Evolutionary conservation across 2,329 filamentous ascomycete species (phyloP).

Genomic region (Didymella arachidicola): DNA sequence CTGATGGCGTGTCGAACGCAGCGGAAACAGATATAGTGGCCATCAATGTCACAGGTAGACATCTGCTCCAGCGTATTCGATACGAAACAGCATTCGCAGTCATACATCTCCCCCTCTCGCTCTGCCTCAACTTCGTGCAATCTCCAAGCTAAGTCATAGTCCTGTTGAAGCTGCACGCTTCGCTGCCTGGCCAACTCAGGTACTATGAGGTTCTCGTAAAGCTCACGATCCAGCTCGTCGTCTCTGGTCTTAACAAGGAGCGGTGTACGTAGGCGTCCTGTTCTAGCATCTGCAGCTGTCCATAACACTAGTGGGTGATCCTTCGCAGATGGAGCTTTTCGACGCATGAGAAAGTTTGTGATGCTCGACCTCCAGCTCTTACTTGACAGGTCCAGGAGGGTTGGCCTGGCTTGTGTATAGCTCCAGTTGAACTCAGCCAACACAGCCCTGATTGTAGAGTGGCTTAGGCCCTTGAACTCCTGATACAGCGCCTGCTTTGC

Average conservation of each 20-base stretch:
- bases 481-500: conserved; percentile 72
- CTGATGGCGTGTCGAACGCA: conserved; percentile 84
- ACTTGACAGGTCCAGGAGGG: conserved; percentile 71
- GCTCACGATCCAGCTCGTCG: conserved; percentile 60
- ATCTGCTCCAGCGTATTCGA: conserved; percentile 76
- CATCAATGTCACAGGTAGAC: conserved; percentile 71
- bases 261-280: conserved; percentile 64
- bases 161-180: conserved; percentile 50
- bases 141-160: conserved; percentile 53
- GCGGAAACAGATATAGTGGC: conserved; percentile 79
- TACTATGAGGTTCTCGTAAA: conserved; percentile 55
- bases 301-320: conserved; percentile 68
- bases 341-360: conserved; percentile 72
- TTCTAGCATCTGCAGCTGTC: conserved; percentile 65
- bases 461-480: conserved; percentile 78
- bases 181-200: conserved; percentile 53
- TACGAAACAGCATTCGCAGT: conserved; percentile 82
- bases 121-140: conserved; percentile 60
- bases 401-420: conserved; percentile 74
- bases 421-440: conserved; percentile 82
- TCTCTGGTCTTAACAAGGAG: conserved; percentile 71
- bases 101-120: conserved; percentile 59
- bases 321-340: conserved; percentile 63
- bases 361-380: conserved; percentile 82
- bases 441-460: conserved; percentile 78